Evolutionary conservation across 805 yeast genomes (phyloP).

Genomic region (Sugiyamaella americana): DNA sequence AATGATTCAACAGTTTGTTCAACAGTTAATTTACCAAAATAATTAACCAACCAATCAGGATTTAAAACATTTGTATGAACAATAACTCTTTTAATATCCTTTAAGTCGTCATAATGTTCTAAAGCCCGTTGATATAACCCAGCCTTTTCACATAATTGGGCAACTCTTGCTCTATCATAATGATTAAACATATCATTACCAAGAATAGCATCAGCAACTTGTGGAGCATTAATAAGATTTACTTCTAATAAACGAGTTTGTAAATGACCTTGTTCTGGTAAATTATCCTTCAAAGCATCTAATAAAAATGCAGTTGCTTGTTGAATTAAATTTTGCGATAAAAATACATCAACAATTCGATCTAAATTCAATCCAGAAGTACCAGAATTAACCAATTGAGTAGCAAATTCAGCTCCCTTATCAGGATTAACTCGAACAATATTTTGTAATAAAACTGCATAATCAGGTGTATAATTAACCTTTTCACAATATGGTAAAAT

Average conservation of each 20-base stretch:
- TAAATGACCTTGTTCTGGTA: slow-evolving; percentile 90
- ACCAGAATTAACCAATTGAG: slow-evolving; percentile 65
- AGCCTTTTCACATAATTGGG: slow-evolving; percentile 90
- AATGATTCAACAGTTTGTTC: slow-evolving; percentile 87
- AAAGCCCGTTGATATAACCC: slow-evolving; percentile 93
- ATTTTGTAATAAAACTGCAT: slow-evolving; percentile 80
- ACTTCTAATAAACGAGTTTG: slow-evolving; percentile 93
- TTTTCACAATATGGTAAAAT: slow-evolving; percentile 90
- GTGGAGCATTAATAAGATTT: slow-evolving; percentile 93
- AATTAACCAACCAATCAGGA: slow-evolving; percentile 86
- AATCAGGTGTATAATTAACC: slow-evolving; percentile 85
- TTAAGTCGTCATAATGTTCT: slow-evolving; percentile 90
- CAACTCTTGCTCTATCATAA: slow-evolving; percentile 90
- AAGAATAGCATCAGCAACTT: slow-evolving; percentile 97
- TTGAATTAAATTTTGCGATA: slow-evolving; percentile 89
- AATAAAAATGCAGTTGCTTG: slow-evolving; percentile 96
- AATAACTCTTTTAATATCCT: slow-evolving; percentile 91
- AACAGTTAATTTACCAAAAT: slow-evolving; percentile 89
- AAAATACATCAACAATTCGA: slow-evolving; percentile 85
- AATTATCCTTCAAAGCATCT: slow-evolving; percentile 90
- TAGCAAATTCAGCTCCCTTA: slow-evolving; percentile 95
- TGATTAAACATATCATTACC: slow-evolving; percentile 95
- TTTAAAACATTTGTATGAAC: slow-evolving; percentile 78
- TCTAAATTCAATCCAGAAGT: slow-evolving; percentile 66
- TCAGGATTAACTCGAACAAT: slow-evolving; percentile 93